Base-by-base conservation (phyloP, 2,329 filamentous ascomycete genomes). In the Amesomyces nigricolor region DNA sequence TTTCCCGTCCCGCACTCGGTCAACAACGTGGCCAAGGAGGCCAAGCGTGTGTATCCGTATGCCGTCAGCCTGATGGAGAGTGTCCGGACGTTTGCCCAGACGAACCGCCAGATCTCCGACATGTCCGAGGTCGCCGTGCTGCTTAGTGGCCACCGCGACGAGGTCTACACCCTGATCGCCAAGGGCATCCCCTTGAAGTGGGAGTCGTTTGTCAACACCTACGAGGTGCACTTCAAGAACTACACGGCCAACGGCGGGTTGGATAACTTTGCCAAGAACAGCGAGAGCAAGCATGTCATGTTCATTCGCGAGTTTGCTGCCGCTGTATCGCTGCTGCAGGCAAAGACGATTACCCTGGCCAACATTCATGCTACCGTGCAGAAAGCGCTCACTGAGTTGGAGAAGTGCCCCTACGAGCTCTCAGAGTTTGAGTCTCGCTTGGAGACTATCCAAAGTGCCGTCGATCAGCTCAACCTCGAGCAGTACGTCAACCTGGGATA, bases 51-150 rank as follows among this genome's bases (percentile, higher is more conserved):
- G 4, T 99, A 99, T 65, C 94, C 94, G 0, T 99, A 95, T 67
- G 94, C 95, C 22, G 91, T 99, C 62, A 97, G 91, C 67, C 75
- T 99, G 62, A 99, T 99, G 91, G 94, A 99, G 73, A 97, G 91
- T 66, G 90, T 97, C n/a, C 83, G 91, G 56, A 97, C 91, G 0
- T 87, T 95, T 61, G 82, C 90, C 2, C 92, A 97, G 71, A 96
- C 91, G 0, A 86, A 87, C 63, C 85, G 90, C 30, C 84, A 88
- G 49, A 95, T 99, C 57, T 78, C 83, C 16, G 83, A 87, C 53
- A 92, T 99, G 89, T 82, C 86, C 10, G 88, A 92, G 62, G 91
- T 96, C 56, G 84, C 91, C 0, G 86, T 95, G 47, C 77, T 99
- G 19, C 78, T 99, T 22, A 91, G 89, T 67, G 91, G 92, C 22